These are phyloP conservation scores for Cyberlindnera subsufficiens DNA, from an alignment of 805 yeast genomes.

Conservation along the genomic window DNA sequence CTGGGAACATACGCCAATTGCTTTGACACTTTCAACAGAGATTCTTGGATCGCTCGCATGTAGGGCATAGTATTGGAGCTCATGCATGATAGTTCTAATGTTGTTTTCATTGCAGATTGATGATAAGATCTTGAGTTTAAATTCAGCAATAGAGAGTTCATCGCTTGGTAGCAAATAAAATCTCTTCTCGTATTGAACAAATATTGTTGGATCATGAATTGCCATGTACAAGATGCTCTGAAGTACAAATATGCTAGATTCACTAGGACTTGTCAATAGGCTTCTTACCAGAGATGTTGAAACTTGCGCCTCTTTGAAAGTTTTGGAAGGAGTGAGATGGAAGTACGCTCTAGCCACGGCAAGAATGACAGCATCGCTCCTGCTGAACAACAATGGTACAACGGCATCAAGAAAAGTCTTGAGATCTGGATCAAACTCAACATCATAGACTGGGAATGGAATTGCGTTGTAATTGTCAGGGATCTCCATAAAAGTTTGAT, in stretches of 20 bases:
- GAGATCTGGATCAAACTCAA: conserved; percentile 50
- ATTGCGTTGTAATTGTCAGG: conserved; percentile 39
- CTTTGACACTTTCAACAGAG: conserved; percentile 47
- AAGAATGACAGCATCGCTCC: conserved; percentile 55
- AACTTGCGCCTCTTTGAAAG: conserved; percentile 42
- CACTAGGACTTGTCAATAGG: conserved; percentile 27
- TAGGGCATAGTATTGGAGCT: conserved; percentile 54
- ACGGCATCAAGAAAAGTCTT: conserved; percentile 45
- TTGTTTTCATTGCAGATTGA: conserved; percentile 49
- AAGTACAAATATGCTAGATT: conserved; percentile 34
- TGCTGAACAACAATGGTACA: conserved; percentile 39
- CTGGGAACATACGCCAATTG: conserved; percentile 57
- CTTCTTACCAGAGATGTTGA: conserved; percentile 44
- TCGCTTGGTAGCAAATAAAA: conserved; percentile 60
- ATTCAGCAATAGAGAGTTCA: conserved; percentile 31
- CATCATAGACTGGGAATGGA: conserved; percentile 35
- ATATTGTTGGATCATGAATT: conserved; percentile 29
- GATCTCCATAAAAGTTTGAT: conserved; percentile 27
- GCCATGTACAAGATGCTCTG: conserved; percentile 40
- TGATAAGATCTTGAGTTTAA: conserved; percentile 59
- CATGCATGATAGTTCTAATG: conserved; percentile 46
- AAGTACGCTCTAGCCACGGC: conserved; percentile 52
- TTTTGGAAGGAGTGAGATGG: conserved; percentile 52
- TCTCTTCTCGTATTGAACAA: conserved; percentile 32
- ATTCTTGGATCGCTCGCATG: conserved; percentile 20